A percentile compares a stretch with the other conserved stretches of the same genome.
phyloP scores from a whole-genome alignment of 1,139 yeast species.

The Hyphopichia pseudoburtonii region DNA sequence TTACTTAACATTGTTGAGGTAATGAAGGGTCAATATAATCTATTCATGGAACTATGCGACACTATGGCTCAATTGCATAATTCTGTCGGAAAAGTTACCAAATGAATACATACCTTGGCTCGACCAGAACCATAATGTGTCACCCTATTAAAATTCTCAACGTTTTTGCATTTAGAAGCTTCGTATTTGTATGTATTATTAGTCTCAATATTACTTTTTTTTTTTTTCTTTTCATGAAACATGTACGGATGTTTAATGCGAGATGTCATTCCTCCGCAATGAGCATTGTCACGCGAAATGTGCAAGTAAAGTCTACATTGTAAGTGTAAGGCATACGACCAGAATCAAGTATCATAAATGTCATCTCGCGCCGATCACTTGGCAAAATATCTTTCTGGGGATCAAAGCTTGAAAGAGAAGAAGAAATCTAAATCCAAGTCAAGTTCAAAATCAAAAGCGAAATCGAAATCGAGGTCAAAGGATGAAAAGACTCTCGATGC shows the following conservation, averaged over 20 bases:
- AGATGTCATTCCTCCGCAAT: too few relatives aligned
- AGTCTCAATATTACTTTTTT: constrained; percentile 2
- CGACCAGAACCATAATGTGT: neutral
- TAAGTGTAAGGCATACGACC: too few relatives aligned
- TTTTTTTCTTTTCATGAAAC: neutral
- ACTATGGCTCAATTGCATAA: constrained; percentile 87
- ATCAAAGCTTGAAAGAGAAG: constrained; percentile 11
- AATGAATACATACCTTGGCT: constrained; percentile 7
- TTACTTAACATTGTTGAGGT: constrained; percentile 61
- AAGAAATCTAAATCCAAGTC: constrained; percentile 6
- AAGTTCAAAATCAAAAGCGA: constrained; percentile 3
- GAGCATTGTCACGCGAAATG: too few relatives aligned
- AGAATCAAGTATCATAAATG: too few relatives aligned
- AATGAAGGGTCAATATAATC: constrained; percentile 74
- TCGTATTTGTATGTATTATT: constrained; percentile 4
- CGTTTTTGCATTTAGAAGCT: neutral
- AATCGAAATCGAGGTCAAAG: constrained; percentile 4
- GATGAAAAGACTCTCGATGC: constrained; percentile 11
- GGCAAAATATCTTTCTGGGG: constrained; percentile 20
- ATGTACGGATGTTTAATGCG: too few relatives aligned
- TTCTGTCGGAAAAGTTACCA: constrained; percentile 31
- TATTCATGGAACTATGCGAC: constrained; percentile 91
- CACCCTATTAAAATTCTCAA: neutral
- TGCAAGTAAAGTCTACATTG: too few relatives aligned
- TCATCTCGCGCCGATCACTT: constrained; percentile 30